Conservation (phyloP, 2,329 filamentous ascomycete species). For the Fusarium marasasianum region DNA sequence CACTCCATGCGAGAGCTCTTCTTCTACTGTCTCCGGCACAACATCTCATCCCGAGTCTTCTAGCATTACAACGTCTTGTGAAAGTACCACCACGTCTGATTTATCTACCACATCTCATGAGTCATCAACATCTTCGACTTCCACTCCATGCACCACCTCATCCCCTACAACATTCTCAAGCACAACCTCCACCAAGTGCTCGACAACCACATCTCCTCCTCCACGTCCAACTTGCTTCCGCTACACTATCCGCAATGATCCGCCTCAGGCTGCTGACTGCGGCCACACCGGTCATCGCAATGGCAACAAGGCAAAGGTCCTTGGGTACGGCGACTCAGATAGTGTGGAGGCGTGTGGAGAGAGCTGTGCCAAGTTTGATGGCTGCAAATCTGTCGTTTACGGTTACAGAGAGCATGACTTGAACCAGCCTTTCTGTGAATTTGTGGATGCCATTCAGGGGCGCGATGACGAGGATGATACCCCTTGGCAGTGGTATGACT, state of each 20-base stretch:
- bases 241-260: slow-evolving; percentile 18
- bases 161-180: not conserved
- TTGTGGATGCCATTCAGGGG: slow-evolving; percentile 2
- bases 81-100: not conserved
- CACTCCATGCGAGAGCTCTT: not conserved
- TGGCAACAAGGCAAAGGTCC: slow-evolving; percentile 15
- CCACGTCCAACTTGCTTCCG: slow-evolving; percentile 26
- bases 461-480: slow-evolving; percentile 22
- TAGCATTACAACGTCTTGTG: not conserved
- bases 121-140: not conserved
- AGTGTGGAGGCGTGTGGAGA: slow-evolving; percentile 27
- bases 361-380: slow-evolving; percentile 18
- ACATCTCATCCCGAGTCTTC: not conserved
- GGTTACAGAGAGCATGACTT: slow-evolving; percentile 23
- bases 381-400: slow-evolving; percentile 20
- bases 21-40: not conserved
- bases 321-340: slow-evolving; percentile 20
- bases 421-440: slow-evolving; percentile 26
- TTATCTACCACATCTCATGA: not conserved
- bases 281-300: slow-evolving; percentile 10
- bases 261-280: slow-evolving; percentile 6
- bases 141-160: not conserved
- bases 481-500: slow-evolving; percentile 24
- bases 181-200: not conserved
- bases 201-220: not conserved